Base-by-base conservation (phyloP, 106 monocot species). In the Agapanthus africanus region DNA sequence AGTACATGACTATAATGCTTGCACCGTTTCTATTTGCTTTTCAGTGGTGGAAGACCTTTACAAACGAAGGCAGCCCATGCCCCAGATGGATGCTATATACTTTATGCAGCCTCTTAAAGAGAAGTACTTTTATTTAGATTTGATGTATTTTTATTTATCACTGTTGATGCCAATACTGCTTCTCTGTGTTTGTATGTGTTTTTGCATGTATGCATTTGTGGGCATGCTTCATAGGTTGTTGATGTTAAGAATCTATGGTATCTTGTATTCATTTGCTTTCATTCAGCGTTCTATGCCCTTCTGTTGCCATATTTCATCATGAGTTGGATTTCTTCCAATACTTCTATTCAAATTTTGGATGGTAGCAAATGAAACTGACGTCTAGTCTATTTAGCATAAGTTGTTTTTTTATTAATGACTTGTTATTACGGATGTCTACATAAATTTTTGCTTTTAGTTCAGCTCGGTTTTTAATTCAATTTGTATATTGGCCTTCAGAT, bases 1-100 rank as follows among this genome's bases (percentile, higher is more conserved):
- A n/a, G n/a, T n/a, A 47, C 6, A 47, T 15, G 19, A 14, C 67
- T 70, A 69, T 66, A 28, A 46, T 57, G 28, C 51, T 66, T 70
- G 69, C 14, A 0, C 36, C 31, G 68, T 47, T 40, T 28, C 57
- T 41, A 40, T 73, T 67, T 50, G 21, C 69, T 67, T 80, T 82
- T 70, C 83, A 95, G 95, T 91, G 78, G 91, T 95, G 36, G 95
- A 95, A 78, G 88, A 95, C 65, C 72, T 95, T 76, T 88, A 82
- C 78, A 95, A 91, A 70, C 74, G 95, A 69, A 81, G 95, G 75
- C 95, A 95, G 59, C 95, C 95, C n/a, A 80, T 95, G 66, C 88
- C 91, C 11, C 76, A 83, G 25, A 88, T 95, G 91, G 91, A 95
- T 77, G 95, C 95, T 39, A 80, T 95, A 75, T 95, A 95, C 64